Percentiles rank a stretch among this genome's conserved stretches.
These are phyloP conservation scores for Colletotrichum salicis DNA, from an alignment of 2,329 filamentous ascomycete species.

Conservation along the genomic window DNA sequence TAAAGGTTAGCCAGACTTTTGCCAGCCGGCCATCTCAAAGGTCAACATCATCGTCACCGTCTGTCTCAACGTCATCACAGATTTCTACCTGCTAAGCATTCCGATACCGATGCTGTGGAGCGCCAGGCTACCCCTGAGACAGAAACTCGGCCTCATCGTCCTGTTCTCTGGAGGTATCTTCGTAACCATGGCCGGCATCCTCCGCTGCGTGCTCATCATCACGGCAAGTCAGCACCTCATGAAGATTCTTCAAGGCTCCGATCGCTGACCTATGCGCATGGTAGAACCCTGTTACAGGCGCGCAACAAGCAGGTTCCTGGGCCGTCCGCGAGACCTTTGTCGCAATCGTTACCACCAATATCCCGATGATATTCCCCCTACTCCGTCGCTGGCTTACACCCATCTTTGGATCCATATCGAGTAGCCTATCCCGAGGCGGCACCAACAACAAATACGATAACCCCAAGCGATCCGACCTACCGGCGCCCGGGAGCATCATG, in stretches of 20 bases:
- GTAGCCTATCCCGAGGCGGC: conserved; percentile 8
- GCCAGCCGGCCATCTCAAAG: conserved; percentile 35
- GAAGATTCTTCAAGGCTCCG: accelerated
- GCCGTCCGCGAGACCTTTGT: conserved; percentile 37
- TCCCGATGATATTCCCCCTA: conserved; percentile 34
- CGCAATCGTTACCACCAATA: conserved; percentile 36
- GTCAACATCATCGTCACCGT: conserved; percentile 36
- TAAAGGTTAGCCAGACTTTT: conserved; percentile 49
- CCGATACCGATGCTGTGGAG: conserved; percentile 41
- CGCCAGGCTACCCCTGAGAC: conserved; percentile 40
- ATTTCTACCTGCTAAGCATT: conserved; percentile 37
- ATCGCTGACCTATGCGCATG: neutral
- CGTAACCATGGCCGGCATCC: conserved; percentile 51
- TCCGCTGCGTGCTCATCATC: conserved; percentile 46
- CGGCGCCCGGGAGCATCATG: conserved; percentile 24
- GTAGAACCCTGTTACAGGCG: conserved; percentile 31
- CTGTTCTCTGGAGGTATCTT: conserved; percentile 54
- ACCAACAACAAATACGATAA: conserved; percentile 24
- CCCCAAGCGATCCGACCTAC: conserved; percentile 17
- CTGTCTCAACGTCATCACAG: conserved; percentile 36
- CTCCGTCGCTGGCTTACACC: conserved; percentile 27
- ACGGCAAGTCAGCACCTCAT: conserved; percentile 36
- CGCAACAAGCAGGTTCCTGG: conserved; percentile 32
- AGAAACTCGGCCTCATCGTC: conserved; percentile 49
- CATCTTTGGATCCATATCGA: conserved; percentile 19